phyloP scores from a whole-genome alignment of 352 stramenopile species.

The Phytophthora melonis region DNA sequence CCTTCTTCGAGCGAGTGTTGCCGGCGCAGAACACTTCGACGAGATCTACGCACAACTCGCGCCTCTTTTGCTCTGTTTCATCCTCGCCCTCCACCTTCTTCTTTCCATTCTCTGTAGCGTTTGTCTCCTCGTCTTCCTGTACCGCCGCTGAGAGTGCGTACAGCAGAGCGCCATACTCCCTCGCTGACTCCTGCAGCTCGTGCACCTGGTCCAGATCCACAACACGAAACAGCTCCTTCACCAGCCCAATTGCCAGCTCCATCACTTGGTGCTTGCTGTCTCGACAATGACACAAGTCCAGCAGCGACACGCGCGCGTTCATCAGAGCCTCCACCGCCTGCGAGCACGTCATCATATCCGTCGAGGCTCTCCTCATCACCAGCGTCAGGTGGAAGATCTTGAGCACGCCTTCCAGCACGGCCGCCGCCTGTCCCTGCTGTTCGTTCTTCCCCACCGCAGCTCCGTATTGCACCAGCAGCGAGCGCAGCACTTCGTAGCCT shows the following conservation, averaged over 20 bases:
- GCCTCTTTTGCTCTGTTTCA: constrained; percentile 33
- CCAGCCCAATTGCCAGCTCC: constrained; percentile 66
- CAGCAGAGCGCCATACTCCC: constrained; percentile 80
- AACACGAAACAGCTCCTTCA: constrained; percentile 80
- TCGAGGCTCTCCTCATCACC: constrained; percentile 58
- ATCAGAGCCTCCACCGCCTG: constrained; percentile 73
- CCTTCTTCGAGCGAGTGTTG: constrained; percentile 81
- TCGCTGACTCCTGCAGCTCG: constrained; percentile 78
- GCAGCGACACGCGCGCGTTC: constrained; percentile 70
- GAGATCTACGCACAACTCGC: constrained; percentile 68
- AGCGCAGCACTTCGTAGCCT: constrained; percentile 74
- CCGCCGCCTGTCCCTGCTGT: constrained; percentile 20
- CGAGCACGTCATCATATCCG: constrained; percentile 62
- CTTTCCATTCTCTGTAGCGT: constrained; percentile 28
- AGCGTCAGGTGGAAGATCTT: constrained; percentile 77
- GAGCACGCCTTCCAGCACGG: constrained; percentile 60
- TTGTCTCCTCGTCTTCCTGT: constrained; percentile 26
- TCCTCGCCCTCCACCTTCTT: constrained; percentile 1
- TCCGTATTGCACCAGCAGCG: constrained; percentile 75
- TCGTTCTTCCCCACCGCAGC: constrained; percentile 21
- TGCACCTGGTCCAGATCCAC: constrained; percentile 82
- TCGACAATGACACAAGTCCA: constrained; percentile 71
- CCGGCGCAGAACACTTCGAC: constrained; percentile 87
- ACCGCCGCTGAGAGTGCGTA: constrained; percentile 71
- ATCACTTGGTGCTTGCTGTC: constrained; percentile 51